Base-by-base conservation (phyloP, 208 protist species). In the Leishmania aethiopica region DNA sequence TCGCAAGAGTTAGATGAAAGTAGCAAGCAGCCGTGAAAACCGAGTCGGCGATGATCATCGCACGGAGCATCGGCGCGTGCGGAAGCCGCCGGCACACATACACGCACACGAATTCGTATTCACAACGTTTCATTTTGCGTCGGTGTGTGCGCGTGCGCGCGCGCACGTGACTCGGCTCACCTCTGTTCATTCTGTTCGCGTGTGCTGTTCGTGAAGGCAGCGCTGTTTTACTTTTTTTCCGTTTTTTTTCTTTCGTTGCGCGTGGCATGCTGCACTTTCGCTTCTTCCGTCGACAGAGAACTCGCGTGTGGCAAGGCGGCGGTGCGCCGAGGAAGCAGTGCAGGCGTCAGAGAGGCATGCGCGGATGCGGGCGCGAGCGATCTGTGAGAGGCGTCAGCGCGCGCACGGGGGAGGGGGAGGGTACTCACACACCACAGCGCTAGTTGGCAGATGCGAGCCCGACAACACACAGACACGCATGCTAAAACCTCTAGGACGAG, bases 401-500 rank as follows among this genome's bases (percentile, higher is more conserved):
- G 10, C 59, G 8, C 59, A 32, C 28, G 45, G 0, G 45, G 45
- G 1, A 47, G 28, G 59, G 11, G 59, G 28, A 17, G 11, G 11
- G 59, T 15, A n/a, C 28, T 32, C 59, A 64, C n/a, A n/a, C 15
- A 64, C 3, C n/a, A 64, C 59, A 64, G 59, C 7, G 25, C 59
- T 32, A 28, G 59, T 64, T 64, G 59, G 59, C 59, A 28, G 59
- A 64, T 32, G 59, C 11, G 42, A 28, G 42, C 32, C 22, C 40
- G 42, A 5, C 13, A 4, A 51, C 17, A 53, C 57, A 49, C 75
- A 78, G 35, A 53, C 22, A 53, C 55, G n/a, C 40, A 78, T 32
- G 70, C 32, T 62, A 67, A 45, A 55, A 66, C 83, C 25, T 32
- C 82, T 85, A 89, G 10, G 84, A 91, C 0, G 67, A 84, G 59